A percentile compares a stretch with the other conserved stretches of the same genome.
Conservation (phyloP, 1,284 basidiomycete species). For the Coriolopsis trogii region DNA sequence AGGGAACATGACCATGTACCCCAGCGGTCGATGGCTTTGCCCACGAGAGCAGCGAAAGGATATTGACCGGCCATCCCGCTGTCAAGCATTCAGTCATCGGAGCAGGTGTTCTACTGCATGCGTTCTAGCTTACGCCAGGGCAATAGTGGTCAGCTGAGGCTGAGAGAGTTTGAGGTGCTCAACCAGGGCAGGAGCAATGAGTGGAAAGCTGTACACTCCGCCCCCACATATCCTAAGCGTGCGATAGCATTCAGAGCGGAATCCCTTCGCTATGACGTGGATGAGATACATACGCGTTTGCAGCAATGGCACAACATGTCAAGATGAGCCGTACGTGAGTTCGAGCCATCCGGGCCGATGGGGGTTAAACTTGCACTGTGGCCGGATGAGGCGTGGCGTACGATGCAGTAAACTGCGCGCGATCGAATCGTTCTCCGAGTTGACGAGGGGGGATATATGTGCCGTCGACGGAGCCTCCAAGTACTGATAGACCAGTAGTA, state of each 20-base stretch:
- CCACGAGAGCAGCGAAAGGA: conserved; percentile 61
- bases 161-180: conserved; percentile 64
- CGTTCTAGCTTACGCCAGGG: conserved; percentile 52
- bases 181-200: conserved; percentile 66
- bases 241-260: not conserved
- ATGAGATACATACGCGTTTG: conserved; percentile 56
- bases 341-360: too few relatives aligned
- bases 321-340: conserved; percentile 33
- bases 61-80: conserved; percentile 76
- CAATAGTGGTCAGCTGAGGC: conserved; percentile 77
- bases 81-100: not conserved
- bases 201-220: conserved; percentile 75
- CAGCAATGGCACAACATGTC: conserved; percentile 56
- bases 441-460: too few relatives aligned
- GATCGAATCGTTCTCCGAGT: too few relatives aligned
- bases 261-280: not conserved
- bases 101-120: not conserved
- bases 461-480: too few relatives aligned
- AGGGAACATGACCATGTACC: conserved; percentile 69
- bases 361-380: too few relatives aligned
- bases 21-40: conserved; percentile 58
- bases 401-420: too few relatives aligned
- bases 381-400: too few relatives aligned
- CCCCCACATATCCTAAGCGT: conserved; percentile 63
- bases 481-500: too few relatives aligned